Conservation (phyloP, 202 grass and related monocot genomes). For the Panicum virgatum region DNA sequence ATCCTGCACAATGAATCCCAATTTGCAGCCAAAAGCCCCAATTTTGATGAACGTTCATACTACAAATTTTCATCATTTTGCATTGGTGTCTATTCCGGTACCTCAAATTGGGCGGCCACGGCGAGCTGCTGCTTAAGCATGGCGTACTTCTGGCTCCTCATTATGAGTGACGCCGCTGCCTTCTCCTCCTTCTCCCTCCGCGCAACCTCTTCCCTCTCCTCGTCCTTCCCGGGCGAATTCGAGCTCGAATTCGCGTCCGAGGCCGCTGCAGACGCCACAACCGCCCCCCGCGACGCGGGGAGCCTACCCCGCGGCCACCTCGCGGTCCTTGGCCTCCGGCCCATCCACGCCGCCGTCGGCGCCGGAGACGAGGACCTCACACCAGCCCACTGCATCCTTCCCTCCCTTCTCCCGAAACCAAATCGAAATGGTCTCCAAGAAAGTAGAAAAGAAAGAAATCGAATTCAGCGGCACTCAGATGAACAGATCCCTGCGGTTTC, state of each 20-base stretch:
- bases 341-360: conserved; percentile 11
- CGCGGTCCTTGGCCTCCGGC: conserved; percentile 29
- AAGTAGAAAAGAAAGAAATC: conserved; percentile 9
- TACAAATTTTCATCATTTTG: background rate
- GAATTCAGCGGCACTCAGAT: background rate
- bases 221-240: conserved; percentile 32
- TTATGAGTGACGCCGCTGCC: conserved; percentile 48
- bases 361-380: conserved; percentile 27
- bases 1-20: conserved; percentile 51
- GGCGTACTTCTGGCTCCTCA: conserved; percentile 76
- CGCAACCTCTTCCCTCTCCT: conserved; percentile 39
- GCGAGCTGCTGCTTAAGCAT: conserved; percentile 92
- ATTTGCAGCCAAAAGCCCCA: background rate
- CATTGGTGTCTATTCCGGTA: background rate
- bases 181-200: conserved; percentile 40
- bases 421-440: conserved; percentile 19
- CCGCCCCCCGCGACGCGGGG: conserved; percentile 8
- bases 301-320: conserved; percentile 33
- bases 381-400: conserved; percentile 46
- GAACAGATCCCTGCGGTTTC: conserved; percentile 28
- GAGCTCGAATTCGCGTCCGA: conserved; percentile 55
- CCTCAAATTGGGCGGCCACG: conserved; percentile 79
- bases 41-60: background rate
- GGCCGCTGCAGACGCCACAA: conserved; percentile 31
- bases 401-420: background rate